These are phyloP conservation scores for Sphaerulina vaccinii DNA, from an alignment of 2,329 filamentous ascomycete species.

Conservation along the genomic window DNA sequence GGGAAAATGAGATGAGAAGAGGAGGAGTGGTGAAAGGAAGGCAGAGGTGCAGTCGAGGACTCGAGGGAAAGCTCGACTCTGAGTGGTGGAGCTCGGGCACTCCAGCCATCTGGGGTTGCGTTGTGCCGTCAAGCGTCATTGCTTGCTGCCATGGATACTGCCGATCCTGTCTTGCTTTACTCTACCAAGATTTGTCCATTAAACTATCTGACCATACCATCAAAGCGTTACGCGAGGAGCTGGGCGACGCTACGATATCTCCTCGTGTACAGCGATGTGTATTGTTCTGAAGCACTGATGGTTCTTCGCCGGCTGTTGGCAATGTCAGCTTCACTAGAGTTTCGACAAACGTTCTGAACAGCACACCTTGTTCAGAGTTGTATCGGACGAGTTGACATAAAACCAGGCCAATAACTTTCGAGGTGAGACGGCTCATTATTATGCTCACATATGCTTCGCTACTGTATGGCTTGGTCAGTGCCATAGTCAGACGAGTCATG, in stretches of 20 bases:
- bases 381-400: no score
- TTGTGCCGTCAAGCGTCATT: background rate
- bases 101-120: background rate
- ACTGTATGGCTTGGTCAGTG: no score
- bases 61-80: slow-evolving; percentile 8
- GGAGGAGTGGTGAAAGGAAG: background rate
- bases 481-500: no score
- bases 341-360: background rate
- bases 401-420: no score
- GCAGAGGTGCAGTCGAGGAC: slow-evolving; percentile 7
- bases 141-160: slow-evolving; percentile 8
- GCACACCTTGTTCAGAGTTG: background rate
- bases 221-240: no score
- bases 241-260: background rate
- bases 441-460: no score
- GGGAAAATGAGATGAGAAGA: slow-evolving; percentile 1
- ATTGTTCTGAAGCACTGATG: background rate
- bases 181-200: background rate
- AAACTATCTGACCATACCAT: background rate
- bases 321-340: background rate
- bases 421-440: no score
- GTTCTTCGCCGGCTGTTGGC: background rate
- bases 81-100: background rate
- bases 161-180: slow-evolving; percentile 3
- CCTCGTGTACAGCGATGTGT: background rate